Evolutionary conservation across 1,284 basidiomycete species (phyloP), one percentile per base, ranked within the genome.

Genomic region (Lentinula novae-zelandiae): DNA sequence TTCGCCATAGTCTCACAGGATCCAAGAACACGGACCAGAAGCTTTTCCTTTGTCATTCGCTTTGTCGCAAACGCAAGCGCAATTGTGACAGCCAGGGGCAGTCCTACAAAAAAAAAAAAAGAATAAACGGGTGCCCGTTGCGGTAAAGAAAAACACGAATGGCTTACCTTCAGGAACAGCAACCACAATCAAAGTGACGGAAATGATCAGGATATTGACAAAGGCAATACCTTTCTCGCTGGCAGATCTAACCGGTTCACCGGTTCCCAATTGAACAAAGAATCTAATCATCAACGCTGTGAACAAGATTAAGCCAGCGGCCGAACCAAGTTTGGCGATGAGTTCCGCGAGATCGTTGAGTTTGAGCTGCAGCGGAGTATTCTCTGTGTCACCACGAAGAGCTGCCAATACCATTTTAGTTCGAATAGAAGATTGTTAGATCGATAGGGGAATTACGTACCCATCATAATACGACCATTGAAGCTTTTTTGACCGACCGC

Each of bases 1-100:
- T 98, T 98, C 38, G 93, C 96, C 96, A 98, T 99, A 6, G 94
- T 98, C 79, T 98, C 96, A 75, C 96, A 99, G 31, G 94, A 95
- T 12, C 94, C 92, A 39, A 99, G 85, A 2, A 98, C 90, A 65
- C 96, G 94, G 17, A 99, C 96, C 53, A 99, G 86, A 0, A 99
- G 80, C 63, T 96, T 96, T 73, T 95, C 92, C 70, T 89, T 85
- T 17, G 95, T 94, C 96, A 99, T 99, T 33, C 96, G 88, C 71
- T 93, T 96, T 52, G 96, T 99, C 0, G 96, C 96, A 70, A 98
- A 98, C 0, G 96, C 94, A 27, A 99, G 81, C 0, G 97, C 96
- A 49, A 99, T 85, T 0, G 96, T 98, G 60, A 98, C 95, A 53
- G 97, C 97, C 55, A 99, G 83, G 12, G 96, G 96, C 9, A 99